phyloP scores from a whole-genome alignment of 495 filamentous ascomycete genomes.

The Schizothecium vesticola region DNA sequence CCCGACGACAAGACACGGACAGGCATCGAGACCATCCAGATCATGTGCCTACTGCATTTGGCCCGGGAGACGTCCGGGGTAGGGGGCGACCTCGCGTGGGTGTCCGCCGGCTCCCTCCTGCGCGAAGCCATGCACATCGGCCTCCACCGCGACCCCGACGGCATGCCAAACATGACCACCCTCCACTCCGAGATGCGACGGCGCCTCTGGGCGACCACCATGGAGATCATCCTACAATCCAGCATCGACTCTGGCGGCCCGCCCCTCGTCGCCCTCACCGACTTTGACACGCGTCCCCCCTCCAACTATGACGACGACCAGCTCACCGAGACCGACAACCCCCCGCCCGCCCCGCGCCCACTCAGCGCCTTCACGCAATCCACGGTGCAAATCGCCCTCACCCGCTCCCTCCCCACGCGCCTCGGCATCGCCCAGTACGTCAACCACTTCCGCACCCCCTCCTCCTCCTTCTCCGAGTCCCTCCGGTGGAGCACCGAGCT shows the following conservation, averaged over 20 bases:
- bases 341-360: slow-evolving; percentile 12
- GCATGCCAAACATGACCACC: slow-evolving; percentile 33
- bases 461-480: slow-evolving; percentile 32
- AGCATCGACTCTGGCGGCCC: slow-evolving; percentile 56
- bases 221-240: slow-evolving; percentile 58
- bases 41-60: slow-evolving; percentile 55
- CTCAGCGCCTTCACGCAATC: slow-evolving; percentile 34
- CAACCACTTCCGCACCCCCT: slow-evolving; percentile 28
- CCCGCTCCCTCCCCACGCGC: slow-evolving; percentile 31
- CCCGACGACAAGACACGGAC: slow-evolving; percentile 50
- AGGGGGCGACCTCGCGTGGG: slow-evolving; percentile 54
- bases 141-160: slow-evolving; percentile 53
- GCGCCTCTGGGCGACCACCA: slow-evolving; percentile 61
- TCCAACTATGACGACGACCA: slow-evolving; percentile 49
- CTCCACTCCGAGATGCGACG: slow-evolving; percentile 62
- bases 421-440: slow-evolving; percentile 34
- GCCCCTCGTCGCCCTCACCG: slow-evolving; percentile 46
- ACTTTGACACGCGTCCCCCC: slow-evolving; percentile 54
- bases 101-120: slow-evolving; percentile 51
- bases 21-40: slow-evolving; percentile 51
- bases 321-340: slow-evolving; percentile 26
- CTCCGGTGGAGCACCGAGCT: slow-evolving; percentile 35
- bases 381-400: slow-evolving; percentile 33
- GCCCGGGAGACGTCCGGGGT: slow-evolving; percentile 52
- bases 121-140: slow-evolving; percentile 58